A percentile compares a stretch with the other conserved stretches of the same genome.
phyloP scores from a whole-genome alignment of 1,284 basidiomycete genomes.

The Pascua sp. region DNA sequence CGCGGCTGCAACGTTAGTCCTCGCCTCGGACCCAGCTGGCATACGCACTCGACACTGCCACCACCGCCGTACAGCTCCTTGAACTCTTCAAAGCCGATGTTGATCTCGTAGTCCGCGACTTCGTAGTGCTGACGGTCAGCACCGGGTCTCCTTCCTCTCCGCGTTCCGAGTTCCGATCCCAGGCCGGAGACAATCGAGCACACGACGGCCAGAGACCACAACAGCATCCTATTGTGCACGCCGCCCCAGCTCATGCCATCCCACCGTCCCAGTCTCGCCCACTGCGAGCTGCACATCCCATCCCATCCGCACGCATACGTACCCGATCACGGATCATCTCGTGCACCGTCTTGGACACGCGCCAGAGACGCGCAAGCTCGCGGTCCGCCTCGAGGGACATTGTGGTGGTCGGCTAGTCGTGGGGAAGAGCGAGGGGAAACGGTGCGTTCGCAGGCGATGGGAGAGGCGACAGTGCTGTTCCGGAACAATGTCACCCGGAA shows the following conservation, averaged over 20 bases:
- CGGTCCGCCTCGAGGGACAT: slow-evolving; percentile 41
- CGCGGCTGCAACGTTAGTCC: slow-evolving; percentile 60
- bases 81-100: slow-evolving; percentile 50
- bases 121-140: slow-evolving; percentile 40
- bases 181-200: too few species aligned
- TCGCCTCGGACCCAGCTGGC: neutral
- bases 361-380: slow-evolving; percentile 67
- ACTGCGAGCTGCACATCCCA: neutral
- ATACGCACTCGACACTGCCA: slow-evolving; percentile 42
- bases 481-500: neutral
- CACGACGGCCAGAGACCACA: too few species aligned
- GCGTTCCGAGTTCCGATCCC: neutral
- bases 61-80: slow-evolving; percentile 36
- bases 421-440: too few species aligned
- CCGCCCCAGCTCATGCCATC: neutral
- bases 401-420: neutral
- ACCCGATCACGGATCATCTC: slow-evolving; percentile 89
- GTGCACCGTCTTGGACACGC: slow-evolving; percentile 93
- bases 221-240: too few species aligned
- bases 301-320: slow-evolving; percentile 17
- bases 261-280: neutral
- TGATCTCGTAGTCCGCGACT: slow-evolving; percentile 50
- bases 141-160: neutral
- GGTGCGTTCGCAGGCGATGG: neutral
- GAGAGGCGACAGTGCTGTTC: neutral